Percentiles rank a stretch among this genome's conserved stretches.
phyloP scores from a whole-genome alignment of 495 filamentous ascomycete species.

The Talaromyces adpressus region DNA sequence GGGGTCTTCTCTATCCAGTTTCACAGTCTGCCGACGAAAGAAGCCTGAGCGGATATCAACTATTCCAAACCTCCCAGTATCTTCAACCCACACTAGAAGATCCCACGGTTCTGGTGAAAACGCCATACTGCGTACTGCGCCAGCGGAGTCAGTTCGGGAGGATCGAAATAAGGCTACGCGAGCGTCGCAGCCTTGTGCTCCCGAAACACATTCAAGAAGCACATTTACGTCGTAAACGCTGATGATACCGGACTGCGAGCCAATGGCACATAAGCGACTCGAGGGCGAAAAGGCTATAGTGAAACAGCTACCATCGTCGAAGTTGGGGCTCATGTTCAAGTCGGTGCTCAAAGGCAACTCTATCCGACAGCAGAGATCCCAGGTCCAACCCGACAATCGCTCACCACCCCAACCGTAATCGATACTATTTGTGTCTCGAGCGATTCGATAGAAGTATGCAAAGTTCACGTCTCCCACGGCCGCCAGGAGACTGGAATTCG shows the following conservation, averaged over 20 bases:
- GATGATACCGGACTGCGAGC: constrained; percentile 64
- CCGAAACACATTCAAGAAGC: constrained; percentile 29
- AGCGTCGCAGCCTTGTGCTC: constrained; percentile 28
- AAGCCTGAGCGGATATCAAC: constrained; percentile 78
- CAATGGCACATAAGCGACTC: constrained; percentile 60
- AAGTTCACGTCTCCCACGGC: constrained; percentile 80
- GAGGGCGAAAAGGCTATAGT: constrained; percentile 66
- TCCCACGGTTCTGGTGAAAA: constrained; percentile 90
- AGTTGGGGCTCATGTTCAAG: constrained; percentile 4
- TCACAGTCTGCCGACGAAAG: constrained; percentile 64
- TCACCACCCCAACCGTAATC: constrained; percentile 31
- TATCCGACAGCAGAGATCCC: constrained; percentile 25
- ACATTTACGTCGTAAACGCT: constrained; percentile 56
- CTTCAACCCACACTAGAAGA: constrained; percentile 88
- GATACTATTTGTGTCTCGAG: constrained; percentile 34
- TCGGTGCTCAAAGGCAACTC: constrained; percentile 30
- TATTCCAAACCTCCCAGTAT: constrained; percentile 75
- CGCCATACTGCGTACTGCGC: constrained; percentile 83
- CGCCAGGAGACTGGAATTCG: constrained; percentile 71
- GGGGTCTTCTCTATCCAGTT: constrained; percentile 51
- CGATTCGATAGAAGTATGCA: constrained; percentile 68
- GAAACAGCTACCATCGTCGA: constrained; percentile 50
- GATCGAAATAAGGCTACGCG: constrained; percentile 45
- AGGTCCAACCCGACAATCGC: constrained; percentile 33
- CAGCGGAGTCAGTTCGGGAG: constrained; percentile 51